Conservation (phyloP, 148 eudicot species). For the Heliamphora exappendiculata region DNA sequence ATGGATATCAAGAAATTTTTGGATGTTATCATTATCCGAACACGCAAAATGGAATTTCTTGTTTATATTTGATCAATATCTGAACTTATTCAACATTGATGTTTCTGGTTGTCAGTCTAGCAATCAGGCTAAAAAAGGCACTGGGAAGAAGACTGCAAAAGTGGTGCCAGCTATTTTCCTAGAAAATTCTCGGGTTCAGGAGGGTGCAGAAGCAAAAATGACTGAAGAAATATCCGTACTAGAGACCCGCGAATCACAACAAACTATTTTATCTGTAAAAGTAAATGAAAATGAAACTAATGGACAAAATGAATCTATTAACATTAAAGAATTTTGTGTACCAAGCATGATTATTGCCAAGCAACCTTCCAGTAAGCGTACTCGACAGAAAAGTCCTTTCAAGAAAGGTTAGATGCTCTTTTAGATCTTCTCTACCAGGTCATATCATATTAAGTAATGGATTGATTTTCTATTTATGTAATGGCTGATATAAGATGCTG, state of each 20-base stretch:
- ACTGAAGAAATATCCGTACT: constrained; percentile 31
- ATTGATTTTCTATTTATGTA: background rate
- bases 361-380: constrained; percentile 10
- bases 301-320: constrained; percentile 18
- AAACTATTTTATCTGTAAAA: constrained; percentile 10
- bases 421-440: constrained; percentile 7
- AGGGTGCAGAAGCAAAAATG: constrained; percentile 24
- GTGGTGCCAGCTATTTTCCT: constrained; percentile 24
- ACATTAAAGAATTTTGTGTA: constrained; percentile 7
- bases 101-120: constrained; percentile 28
- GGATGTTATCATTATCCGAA: background rate
- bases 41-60: constrained; percentile 3
- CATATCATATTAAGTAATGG: background rate
- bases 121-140: constrained; percentile 40
- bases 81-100: background rate
- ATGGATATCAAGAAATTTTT: background rate
- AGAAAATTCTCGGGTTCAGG: constrained; percentile 19
- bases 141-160: constrained; percentile 39
- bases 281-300: constrained; percentile 14
- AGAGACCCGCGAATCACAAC: constrained; percentile 27
- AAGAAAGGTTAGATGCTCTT: constrained; percentile 34
- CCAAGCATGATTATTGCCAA: constrained; percentile 20
- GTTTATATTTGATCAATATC: background rate
- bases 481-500: background rate
- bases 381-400: constrained; percentile 7